These are phyloP conservation scores for Xylaria hypoxylon DNA, from an alignment of 2,329 filamentous ascomycete genomes.

Conservation along the genomic window DNA sequence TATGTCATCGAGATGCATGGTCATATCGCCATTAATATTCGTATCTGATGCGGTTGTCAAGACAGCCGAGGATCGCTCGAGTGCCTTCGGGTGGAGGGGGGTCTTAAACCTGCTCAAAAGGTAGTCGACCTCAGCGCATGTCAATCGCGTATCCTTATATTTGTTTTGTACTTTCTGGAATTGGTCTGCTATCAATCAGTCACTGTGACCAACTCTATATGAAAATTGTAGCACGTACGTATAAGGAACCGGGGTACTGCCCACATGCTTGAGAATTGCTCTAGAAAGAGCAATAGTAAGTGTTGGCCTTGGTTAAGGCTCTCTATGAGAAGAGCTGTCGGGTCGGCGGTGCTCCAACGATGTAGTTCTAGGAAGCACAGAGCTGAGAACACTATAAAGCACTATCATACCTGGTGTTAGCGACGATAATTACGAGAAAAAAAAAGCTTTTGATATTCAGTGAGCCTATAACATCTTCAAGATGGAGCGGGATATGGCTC, in stretches of 20 bases:
- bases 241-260: constrained; percentile 41
- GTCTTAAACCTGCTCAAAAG: constrained; percentile 40
- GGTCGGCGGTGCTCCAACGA: constrained; percentile 36
- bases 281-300: constrained; percentile 42
- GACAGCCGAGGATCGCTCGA: constrained; percentile 21
- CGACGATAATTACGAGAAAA: neutral
- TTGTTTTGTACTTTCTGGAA: constrained; percentile 28
- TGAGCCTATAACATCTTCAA: neutral
- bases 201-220: neutral
- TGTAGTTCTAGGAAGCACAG: constrained; percentile 50
- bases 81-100: constrained; percentile 42
- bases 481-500: neutral
- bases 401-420: constrained; percentile 27
- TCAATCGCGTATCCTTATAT: constrained; percentile 32
- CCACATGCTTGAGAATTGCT: constrained; percentile 45
- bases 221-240: constrained; percentile 31
- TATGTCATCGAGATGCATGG: constrained; percentile 25
- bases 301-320: constrained; percentile 36
- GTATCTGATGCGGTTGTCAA: neutral
- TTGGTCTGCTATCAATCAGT: constrained; percentile 35
- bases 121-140: constrained; percentile 36
- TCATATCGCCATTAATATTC: constrained; percentile 16
- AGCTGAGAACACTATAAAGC: constrained; percentile 49
- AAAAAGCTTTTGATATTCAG: neutral
- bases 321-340: constrained; percentile 23